Evolutionary conservation across 495 filamentous ascomycete genomes (phyloP).

Genomic region (Xylaria telfairii): DNA sequence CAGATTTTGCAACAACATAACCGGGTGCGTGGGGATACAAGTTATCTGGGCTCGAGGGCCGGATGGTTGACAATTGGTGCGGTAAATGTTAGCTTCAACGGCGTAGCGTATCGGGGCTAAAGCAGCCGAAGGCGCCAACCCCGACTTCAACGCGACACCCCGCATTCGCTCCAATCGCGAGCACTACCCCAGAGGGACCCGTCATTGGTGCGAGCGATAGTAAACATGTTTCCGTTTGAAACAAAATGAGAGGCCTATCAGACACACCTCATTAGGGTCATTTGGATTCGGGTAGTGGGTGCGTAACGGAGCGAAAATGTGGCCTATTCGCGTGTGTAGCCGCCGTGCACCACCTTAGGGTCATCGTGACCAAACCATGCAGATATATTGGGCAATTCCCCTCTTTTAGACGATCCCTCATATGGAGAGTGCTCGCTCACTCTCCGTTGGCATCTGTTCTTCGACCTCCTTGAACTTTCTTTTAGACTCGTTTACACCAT

Average conservation of each 20-base stretch:
- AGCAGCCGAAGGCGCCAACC: slow-evolving; percentile 24
- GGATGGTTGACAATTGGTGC: slow-evolving; percentile 27
- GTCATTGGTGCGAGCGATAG: slow-evolving; percentile 20
- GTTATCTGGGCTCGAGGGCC: no score
- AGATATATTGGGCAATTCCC: slow-evolving; percentile 25
- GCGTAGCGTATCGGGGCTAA: slow-evolving; percentile 25
- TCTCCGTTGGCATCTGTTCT: slow-evolving; percentile 9
- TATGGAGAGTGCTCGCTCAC: slow-evolving; percentile 16
- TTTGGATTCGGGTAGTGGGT: slow-evolving; percentile 14
- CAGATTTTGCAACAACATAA: neutral
- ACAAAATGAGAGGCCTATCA: slow-evolving; percentile 1
- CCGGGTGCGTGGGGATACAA: slow-evolving; percentile 11
- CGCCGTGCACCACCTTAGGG: slow-evolving; percentile 17
- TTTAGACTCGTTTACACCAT: neutral
- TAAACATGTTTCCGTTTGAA: slow-evolving; percentile 20
- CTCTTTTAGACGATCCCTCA: slow-evolving; percentile 21
- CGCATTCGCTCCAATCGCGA: slow-evolving; percentile 25
- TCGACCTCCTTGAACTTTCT: slow-evolving; percentile 9
- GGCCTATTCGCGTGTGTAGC: neutral
- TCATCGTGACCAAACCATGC: slow-evolving; percentile 28
- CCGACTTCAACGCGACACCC: slow-evolving; percentile 22
- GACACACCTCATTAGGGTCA: neutral
- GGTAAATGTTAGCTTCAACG: slow-evolving; percentile 19
- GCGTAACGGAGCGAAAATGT: slow-evolving; percentile 5
- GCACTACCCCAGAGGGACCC: neutral